Percentiles rank a stretch among this genome's conserved stretches.
These are phyloP conservation scores for Domatiomyces catenatus DNA, from an alignment of 2,329 filamentous ascomycete genomes.

Conservation along the genomic window DNA sequence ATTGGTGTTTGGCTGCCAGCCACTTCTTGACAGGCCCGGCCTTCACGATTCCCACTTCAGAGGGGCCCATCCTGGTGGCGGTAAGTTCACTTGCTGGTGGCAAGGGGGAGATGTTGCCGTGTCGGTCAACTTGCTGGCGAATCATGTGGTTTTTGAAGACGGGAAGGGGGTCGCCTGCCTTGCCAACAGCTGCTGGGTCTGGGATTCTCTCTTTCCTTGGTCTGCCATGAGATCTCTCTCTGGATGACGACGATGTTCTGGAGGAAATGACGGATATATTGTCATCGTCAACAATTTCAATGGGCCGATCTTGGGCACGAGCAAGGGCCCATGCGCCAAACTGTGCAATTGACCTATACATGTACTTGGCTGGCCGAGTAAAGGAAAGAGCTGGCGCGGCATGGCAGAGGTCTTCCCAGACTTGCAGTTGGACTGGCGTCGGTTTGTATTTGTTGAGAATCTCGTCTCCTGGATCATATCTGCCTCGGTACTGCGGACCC, in stretches of 20 bases:
- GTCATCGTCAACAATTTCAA: constrained; percentile 70
- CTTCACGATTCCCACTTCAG: constrained; percentile 65
- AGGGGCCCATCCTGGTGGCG: constrained; percentile 47
- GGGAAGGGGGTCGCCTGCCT: constrained; percentile 69
- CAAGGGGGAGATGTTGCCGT: constrained; percentile 59
- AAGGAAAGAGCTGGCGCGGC: constrained; percentile 88
- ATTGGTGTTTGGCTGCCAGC: constrained; percentile 57
- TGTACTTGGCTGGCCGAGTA: constrained; percentile 86
- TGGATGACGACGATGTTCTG: constrained; percentile 26
- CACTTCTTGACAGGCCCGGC: constrained; percentile 66
- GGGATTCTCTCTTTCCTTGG: constrained; percentile 15
- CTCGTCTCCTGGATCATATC: constrained; percentile 40
- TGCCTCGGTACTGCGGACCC: constrained; percentile 45
- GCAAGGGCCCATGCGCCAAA: constrained; percentile 88
- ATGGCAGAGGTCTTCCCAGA: constrained; percentile 93
- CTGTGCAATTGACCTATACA: constrained; percentile 84
- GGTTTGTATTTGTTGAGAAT: constrained; percentile 54
- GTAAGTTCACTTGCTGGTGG: constrained; percentile 48
- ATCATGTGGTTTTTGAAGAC: constrained; percentile 79
- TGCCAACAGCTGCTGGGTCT: constrained; percentile 46
- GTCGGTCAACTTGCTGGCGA: constrained; percentile 65
- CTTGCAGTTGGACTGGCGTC: constrained; percentile 83
- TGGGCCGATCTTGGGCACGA: constrained; percentile 60
- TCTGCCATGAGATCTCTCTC: constrained; percentile 11
- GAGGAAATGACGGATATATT: constrained; percentile 61